phyloP scores from a whole-genome alignment of 1,284 basidiomycete species.

The Ceratobasidium sp. region DNA sequence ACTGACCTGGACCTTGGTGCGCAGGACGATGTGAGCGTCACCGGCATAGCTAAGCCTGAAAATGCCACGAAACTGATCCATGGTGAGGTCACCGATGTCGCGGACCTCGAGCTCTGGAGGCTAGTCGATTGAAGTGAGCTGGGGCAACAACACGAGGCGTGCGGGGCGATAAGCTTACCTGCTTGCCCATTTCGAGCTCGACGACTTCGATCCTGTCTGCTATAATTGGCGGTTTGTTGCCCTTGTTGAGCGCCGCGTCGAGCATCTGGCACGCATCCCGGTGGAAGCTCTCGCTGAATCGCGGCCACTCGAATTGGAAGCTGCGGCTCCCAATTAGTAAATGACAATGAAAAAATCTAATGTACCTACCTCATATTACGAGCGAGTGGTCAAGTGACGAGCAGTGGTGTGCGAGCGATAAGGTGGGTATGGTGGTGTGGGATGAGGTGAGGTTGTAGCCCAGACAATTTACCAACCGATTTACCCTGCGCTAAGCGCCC shows the following conservation, averaged over 20 bases:
- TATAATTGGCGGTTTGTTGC: slow-evolving; percentile 96
- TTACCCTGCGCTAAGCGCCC: slow-evolving; percentile 6
- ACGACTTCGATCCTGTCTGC: slow-evolving; percentile 97
- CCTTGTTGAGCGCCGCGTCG: slow-evolving; percentile 95
- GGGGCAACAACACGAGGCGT: background rate
- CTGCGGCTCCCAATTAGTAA: slow-evolving; percentile 1
- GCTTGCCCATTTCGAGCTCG: slow-evolving; percentile 97
- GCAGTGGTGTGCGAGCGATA: background rate
- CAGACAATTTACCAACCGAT: slow-evolving; percentile 4
- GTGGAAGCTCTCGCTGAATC: slow-evolving; percentile 95
- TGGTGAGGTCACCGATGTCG: slow-evolving; percentile 96
- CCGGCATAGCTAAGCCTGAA: slow-evolving; percentile 95
- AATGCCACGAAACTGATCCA: slow-evolving; percentile 96
- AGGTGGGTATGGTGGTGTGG: background rate
- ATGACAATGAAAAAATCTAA: background rate
- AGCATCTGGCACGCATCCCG: slow-evolving; percentile 93
- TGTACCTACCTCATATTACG: slow-evolving; percentile 16
- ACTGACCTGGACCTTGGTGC: slow-evolving; percentile 91
- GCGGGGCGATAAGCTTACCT: slow-evolving; percentile 60
- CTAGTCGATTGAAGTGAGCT: slow-evolving; percentile 53
- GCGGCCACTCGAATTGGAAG: slow-evolving; percentile 86
- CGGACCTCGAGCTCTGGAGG: slow-evolving; percentile 97
- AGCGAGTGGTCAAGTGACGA: background rate
- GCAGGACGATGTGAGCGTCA: slow-evolving; percentile 94
- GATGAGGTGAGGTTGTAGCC: background rate